Percentiles rank a stretch among this genome's conserved stretches.
These are phyloP conservation scores for Penicillium parvum DNA, from an alignment of 495 filamentous ascomycete genomes.

Conservation along the genomic window DNA sequence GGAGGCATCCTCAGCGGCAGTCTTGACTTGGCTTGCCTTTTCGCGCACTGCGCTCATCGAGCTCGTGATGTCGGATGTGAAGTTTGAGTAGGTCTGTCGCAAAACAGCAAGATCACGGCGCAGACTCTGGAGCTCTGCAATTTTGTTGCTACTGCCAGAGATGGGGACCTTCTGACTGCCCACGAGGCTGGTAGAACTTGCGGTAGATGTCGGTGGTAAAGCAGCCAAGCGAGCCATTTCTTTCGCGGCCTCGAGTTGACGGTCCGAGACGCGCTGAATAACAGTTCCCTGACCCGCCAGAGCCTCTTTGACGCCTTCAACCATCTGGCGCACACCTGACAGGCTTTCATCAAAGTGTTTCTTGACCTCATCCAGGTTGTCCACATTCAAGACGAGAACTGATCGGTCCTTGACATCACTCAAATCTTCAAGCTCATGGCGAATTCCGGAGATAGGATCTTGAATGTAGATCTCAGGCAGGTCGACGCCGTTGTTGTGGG, in stretches of 20 bases:
- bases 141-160: constrained; percentile 47
- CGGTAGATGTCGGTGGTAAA: constrained; percentile 48
- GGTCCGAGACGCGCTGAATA: constrained; percentile 84
- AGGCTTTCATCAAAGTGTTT: constrained; percentile 91
- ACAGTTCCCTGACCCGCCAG: constrained; percentile 74
- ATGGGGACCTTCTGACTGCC: constrained; percentile 19
- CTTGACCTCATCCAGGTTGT: constrained; percentile 95
- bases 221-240: constrained; percentile 81
- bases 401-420: constrained; percentile 93
- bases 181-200: constrained; percentile 18
- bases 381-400: constrained; percentile 89
- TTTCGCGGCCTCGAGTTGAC: constrained; percentile 85
- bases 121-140: constrained; percentile 73
- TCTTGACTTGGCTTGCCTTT: constrained; percentile 78
- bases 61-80: constrained; percentile 78
- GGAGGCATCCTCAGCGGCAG: constrained; percentile 61
- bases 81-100: constrained; percentile 87
- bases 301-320: constrained; percentile 75
- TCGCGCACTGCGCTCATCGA: constrained; percentile 78
- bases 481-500: constrained; percentile 87
- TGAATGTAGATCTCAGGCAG: constrained; percentile 97
- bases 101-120: constrained; percentile 89
- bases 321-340: constrained; percentile 68
- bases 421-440: constrained; percentile 92
- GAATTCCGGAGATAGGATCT: constrained; percentile 88